Evolutionary conservation across 768 basidiomycete genomes (phyloP).

Genomic region (Paxillus ammoniavirescens): DNA sequence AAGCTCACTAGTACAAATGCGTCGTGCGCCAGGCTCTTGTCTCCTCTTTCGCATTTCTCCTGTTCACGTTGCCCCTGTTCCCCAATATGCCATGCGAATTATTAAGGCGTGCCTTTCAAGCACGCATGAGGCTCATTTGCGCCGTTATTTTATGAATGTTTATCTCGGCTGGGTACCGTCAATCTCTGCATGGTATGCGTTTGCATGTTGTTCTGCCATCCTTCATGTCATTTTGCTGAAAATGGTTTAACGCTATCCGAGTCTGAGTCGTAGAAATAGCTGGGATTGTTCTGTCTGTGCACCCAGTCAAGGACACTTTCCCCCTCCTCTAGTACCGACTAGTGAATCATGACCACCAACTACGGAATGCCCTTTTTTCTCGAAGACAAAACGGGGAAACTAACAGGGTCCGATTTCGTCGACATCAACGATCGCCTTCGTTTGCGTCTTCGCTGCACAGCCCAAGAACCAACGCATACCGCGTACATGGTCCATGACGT

Average conservation of each 20-base stretch:
- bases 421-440: constrained; percentile 64
- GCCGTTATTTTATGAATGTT: constrained; percentile 9
- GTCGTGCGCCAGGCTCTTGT: constrained; percentile 11
- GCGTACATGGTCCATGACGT: constrained; percentile 55
- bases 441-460: constrained; percentile 48
- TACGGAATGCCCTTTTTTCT: constrained; percentile 63
- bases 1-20: constrained; percentile 11
- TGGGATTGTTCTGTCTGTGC: not conserved
- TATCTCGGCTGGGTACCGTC: constrained; percentile 22
- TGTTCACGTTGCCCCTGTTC: constrained; percentile 6
- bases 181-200: constrained; percentile 15
- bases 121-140: constrained; percentile 1
- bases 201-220: constrained; percentile 15
- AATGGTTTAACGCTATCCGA: constrained; percentile 13
- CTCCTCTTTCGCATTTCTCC: constrained; percentile 18
- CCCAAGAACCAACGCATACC: constrained; percentile 38
- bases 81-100: constrained; percentile 10
- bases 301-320: not conserved
- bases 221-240: constrained; percentile 21
- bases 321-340: constrained; percentile 1
- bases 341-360: constrained; percentile 31
- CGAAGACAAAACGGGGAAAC: constrained; percentile 57
- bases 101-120: constrained; percentile 14
- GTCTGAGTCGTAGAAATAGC: constrained; percentile 24
- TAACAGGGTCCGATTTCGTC: constrained; percentile 55